Conservation (phyloP, 2,329 filamentous ascomycete species). For the Zelopaecilomyces penicillatus region DNA sequence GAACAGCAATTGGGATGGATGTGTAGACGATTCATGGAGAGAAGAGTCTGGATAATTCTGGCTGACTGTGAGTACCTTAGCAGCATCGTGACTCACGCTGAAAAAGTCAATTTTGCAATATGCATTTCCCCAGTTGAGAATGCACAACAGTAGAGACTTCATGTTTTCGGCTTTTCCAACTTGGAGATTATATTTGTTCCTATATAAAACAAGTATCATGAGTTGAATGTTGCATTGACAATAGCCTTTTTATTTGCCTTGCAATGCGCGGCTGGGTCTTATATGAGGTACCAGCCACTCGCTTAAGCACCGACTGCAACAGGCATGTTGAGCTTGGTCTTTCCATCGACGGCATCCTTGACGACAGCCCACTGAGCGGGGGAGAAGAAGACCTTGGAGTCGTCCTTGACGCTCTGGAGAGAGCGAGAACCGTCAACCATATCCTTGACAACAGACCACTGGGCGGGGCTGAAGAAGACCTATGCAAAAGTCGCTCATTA, state of each 20-base stretch:
- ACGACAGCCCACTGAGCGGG: not conserved
- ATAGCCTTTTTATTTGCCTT: not conserved
- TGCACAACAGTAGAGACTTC: too few relatives aligned
- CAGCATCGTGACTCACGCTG: too few relatives aligned
- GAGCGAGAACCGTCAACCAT: not conserved
- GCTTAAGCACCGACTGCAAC: not conserved
- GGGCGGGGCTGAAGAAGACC: not conserved
- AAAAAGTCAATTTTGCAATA: too few relatives aligned
- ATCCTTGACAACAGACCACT: not conserved
- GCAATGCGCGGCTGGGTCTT: not conserved
- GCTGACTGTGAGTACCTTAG: too few relatives aligned
- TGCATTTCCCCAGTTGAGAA: too few relatives aligned
- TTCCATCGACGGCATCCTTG: not conserved
- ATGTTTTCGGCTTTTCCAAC: too few relatives aligned
- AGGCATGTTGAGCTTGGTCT: not conserved
- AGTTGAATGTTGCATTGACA: not conserved
- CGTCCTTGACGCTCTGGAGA: not conserved
- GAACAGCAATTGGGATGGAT: too few relatives aligned
- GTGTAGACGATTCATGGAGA: too few relatives aligned
- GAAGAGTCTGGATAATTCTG: too few relatives aligned
- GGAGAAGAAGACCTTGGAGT: not conserved
- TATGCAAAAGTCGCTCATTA: too few relatives aligned
- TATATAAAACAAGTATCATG: too few relatives aligned
- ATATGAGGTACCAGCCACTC: not conserved
- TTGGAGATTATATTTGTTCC: too few relatives aligned